Evolutionary conservation across 1,284 basidiomycete genomes (phyloP), one percentile per base, ranked within the genome.

Genomic region (Porogramme epimiltina): DNA sequence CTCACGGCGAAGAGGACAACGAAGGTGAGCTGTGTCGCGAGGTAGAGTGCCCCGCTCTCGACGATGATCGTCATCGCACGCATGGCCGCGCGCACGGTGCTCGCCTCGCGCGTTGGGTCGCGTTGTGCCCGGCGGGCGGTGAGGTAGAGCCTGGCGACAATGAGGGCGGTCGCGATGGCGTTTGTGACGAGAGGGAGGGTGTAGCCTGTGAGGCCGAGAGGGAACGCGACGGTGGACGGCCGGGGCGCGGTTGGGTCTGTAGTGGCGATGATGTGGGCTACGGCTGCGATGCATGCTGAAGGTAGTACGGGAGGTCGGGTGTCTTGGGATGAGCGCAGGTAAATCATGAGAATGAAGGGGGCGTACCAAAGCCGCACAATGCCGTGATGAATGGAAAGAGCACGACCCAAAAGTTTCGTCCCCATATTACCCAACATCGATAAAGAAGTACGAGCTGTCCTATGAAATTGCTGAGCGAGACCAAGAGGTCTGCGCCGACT

Each of bases 21-120:
- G 28, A 76, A 73, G 28, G 74, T 37, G 43, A 77, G 55, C 51
- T 78, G 75, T 33, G 64, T 62, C 16, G 65, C 45, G n/a, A 77
- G 65, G 55, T 74, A 76, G 28, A 77, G 66, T 45, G 60, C 58
- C 1, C 74, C 76, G 38, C 70, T 71, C 60, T 76, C 76, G 53
- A 76, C 51, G 54, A 76, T 58, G 46, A 77, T 69, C 41, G 47
- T 59, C 45, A 64, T 69, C 19, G 66, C 70, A 19, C 52, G 59
- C 31, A 28, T 45, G 39, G 54, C 52, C 26, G 40, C 42, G 37
- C 43, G 26, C 37, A 15, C 28, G 28, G 28, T 31, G 28, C 28
- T 8, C 28, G 9, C 28, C 28, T 8, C 15, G 9, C 15, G 9
- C 28, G 28, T n/a, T n/a, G n/a, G n/a, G 16, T 45, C 45, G 6